These are phyloP conservation scores for Phaeolepiota aurea DNA, from an alignment of 768 basidiomycete genomes.

Conservation along the genomic window DNA sequence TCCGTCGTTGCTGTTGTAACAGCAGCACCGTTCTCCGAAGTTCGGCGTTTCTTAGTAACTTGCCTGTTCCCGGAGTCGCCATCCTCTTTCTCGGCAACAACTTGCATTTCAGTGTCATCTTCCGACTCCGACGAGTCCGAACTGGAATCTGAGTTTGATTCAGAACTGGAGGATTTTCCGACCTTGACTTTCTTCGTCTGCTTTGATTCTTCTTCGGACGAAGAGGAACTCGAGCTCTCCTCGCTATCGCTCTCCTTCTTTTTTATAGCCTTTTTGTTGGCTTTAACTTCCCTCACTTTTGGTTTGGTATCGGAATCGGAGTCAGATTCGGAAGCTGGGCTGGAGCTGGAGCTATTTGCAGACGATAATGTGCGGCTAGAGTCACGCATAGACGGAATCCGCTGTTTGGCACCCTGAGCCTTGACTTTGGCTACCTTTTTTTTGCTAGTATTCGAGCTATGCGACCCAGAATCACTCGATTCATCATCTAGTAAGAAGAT, in stretches of 20 bases:
- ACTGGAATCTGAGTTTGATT: constrained; percentile 19
- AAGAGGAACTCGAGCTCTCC: not conserved
- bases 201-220: not conserved
- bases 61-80: constrained; percentile 17
- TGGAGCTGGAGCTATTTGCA: constrained; percentile 11
- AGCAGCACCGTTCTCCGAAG: constrained; percentile 39
- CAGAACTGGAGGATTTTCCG: constrained; percentile 6
- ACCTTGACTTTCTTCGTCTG: not conserved
- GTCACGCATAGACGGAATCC: constrained; percentile 16
- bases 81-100: constrained; percentile 2
- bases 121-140: constrained; percentile 13
- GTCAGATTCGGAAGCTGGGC: constrained; percentile 15
- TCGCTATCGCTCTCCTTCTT: not conserved
- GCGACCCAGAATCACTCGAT: constrained; percentile 21
- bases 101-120: constrained; percentile 8
- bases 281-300: constrained; percentile 3
- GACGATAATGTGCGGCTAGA: constrained; percentile 33
- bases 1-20: constrained; percentile 31
- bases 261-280: not conserved
- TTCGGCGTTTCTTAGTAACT: constrained; percentile 55
- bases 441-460: constrained; percentile 10
- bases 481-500: constrained; percentile 21
- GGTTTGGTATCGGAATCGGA: constrained; percentile 8
- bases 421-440: constrained; percentile 8
- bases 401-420: constrained; percentile 3